Conservation (phyloP, 169 alveolate species). For the Babesia divergens region DNA sequence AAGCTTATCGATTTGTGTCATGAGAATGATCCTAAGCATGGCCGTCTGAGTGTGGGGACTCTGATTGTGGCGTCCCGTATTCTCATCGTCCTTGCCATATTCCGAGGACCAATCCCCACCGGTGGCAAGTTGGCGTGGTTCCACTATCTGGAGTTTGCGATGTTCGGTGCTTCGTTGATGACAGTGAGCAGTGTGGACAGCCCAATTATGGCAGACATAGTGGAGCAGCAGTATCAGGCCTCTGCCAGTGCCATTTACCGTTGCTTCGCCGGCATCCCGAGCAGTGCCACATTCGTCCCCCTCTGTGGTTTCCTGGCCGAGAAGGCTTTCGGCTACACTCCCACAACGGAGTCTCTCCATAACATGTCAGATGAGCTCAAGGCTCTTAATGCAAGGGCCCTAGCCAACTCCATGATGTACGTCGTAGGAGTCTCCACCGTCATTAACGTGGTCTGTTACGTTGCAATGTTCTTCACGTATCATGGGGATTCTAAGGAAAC, state of each 20-base stretch:
- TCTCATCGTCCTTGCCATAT: constrained; percentile 70
- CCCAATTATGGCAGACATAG: constrained; percentile 86
- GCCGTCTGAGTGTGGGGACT: constrained; percentile 82
- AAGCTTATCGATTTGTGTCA: constrained; percentile 79
- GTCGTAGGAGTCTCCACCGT: background rate
- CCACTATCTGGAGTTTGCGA: constrained; percentile 63
- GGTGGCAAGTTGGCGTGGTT: constrained; percentile 54
- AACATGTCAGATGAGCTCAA: background rate
- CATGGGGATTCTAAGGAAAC: background rate
- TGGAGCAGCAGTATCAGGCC: constrained; percentile 85
- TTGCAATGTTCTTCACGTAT: constrained; percentile 15
- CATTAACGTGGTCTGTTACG: constrained; percentile 7
- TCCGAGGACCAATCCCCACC: constrained; percentile 57
- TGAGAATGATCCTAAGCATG: constrained; percentile 77
- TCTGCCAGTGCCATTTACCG: constrained; percentile 80
- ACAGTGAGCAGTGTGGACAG: constrained; percentile 88
- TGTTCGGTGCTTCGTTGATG: constrained; percentile 84
- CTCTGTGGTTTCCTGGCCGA: constrained; percentile 85
- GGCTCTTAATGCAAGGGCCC: background rate
- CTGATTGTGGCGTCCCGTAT: constrained; percentile 71
- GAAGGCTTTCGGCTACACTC: constrained; percentile 72
- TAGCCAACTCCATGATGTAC: constrained; percentile 17
- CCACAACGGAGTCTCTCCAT: background rate
- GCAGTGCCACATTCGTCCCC: constrained; percentile 85
- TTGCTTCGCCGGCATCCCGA: constrained; percentile 84